A percentile compares a stretch with the other conserved stretches of the same genome.
Evolutionary conservation across 352 stramenopile species (phyloP).

Genomic region (Phytopythium mirpurense): DNA sequence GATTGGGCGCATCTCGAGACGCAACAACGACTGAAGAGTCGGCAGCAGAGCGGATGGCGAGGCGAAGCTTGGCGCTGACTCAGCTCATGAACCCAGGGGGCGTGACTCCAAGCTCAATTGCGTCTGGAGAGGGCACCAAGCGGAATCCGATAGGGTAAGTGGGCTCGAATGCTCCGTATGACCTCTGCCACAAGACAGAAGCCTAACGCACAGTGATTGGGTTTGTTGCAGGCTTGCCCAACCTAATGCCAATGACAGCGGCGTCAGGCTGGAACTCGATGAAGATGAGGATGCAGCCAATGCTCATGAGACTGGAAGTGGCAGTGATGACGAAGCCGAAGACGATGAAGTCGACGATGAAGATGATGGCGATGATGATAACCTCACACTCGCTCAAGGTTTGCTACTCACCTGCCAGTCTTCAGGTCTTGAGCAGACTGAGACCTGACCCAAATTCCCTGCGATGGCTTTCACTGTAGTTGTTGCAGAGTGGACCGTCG

Average conservation of each 20-base stretch:
- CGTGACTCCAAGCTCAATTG: background rate
- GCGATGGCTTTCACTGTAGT: conserved; percentile 14
- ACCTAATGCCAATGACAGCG: conserved; percentile 4
- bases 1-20: background rate
- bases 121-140: background rate
- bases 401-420: background rate
- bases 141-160: background rate
- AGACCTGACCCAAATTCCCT: background rate
- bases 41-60: conserved; percentile 28
- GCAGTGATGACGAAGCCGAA: conserved; percentile 22
- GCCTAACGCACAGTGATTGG: too few relatives aligned
- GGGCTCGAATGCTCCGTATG: too few relatives aligned
- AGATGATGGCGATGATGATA: conserved; percentile 45
- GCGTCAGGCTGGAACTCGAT: conserved; percentile 10
- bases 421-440: background rate
- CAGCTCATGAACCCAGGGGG: conserved; percentile 40
- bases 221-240: background rate
- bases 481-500: conserved; percentile 74
- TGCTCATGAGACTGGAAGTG: conserved; percentile 9
- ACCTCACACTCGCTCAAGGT: conserved; percentile 67
- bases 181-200: too few relatives aligned
- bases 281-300: conserved; percentile 14
- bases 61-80: conserved; percentile 53
- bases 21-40: background rate
- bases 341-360: conserved; percentile 42